A percentile compares a stretch with the other conserved stretches of the same genome.
These are phyloP conservation scores for Dothideomycetes sp. DNA, from an alignment of 2,329 filamentous ascomycete genomes.

Conservation along the genomic window DNA sequence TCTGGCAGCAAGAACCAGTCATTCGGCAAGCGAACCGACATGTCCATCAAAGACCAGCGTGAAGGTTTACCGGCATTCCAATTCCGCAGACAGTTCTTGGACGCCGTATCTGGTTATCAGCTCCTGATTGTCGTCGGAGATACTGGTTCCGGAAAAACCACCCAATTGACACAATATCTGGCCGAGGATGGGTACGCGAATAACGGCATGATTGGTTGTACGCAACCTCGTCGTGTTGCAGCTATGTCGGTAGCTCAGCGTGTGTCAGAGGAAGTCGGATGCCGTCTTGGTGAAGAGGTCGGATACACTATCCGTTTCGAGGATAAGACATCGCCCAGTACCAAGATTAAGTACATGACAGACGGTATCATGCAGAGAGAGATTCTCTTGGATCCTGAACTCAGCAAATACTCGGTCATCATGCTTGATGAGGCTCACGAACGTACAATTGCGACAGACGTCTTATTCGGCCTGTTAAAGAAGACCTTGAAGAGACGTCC, in stretches of 20 bases:
- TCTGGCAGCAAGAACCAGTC: slow-evolving; percentile 71
- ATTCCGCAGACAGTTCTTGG: slow-evolving; percentile 78
- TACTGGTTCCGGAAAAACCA: slow-evolving; percentile 95
- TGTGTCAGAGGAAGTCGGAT: slow-evolving; percentile 92
- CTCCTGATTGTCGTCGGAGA: slow-evolving; percentile 94
- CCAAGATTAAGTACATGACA: slow-evolving; percentile 99
- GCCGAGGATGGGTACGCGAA: slow-evolving; percentile 87
- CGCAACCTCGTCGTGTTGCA: slow-evolving; percentile 90
- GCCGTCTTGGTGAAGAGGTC: slow-evolving; percentile 80
- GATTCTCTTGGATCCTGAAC: slow-evolving; percentile 81
- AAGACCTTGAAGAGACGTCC: slow-evolving; percentile 79
- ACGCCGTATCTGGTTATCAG: slow-evolving; percentile 80
- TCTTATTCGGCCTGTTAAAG: slow-evolving; percentile 87
- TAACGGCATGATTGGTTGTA: slow-evolving; percentile 85
- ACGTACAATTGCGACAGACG: slow-evolving; percentile 89
- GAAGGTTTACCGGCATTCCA: slow-evolving; percentile 82
- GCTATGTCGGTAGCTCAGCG: slow-evolving; percentile 97
- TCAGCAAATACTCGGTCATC: slow-evolving; percentile 86
- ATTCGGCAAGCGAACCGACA: slow-evolving; percentile 74
- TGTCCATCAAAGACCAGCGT: slow-evolving; percentile 92
- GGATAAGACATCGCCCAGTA: slow-evolving; percentile 77
- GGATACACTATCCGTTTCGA: slow-evolving; percentile 98
- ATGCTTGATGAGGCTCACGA: slow-evolving; percentile 99
- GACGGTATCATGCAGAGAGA: slow-evolving; percentile 97
- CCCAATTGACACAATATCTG: slow-evolving; percentile 88